Conservation (phyloP, 2,329 filamentous ascomycete species). For the Pyricularia sp. region DNA sequence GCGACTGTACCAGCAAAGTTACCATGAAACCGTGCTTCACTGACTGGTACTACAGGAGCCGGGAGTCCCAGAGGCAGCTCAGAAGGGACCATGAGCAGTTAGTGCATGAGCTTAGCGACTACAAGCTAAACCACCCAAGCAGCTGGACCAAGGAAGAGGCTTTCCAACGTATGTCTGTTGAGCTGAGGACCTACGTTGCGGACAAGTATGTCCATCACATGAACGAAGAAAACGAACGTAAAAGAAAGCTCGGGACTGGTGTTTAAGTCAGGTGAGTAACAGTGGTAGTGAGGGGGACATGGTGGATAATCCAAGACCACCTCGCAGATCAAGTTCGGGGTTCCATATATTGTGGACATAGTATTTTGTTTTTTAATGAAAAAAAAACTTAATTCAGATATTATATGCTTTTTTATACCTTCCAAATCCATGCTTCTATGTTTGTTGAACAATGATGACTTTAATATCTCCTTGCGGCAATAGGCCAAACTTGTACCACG, state of each 20-base stretch:
- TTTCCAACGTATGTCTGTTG: neutral
- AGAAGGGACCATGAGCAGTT: neutral
- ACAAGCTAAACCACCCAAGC: neutral
- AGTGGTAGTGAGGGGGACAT: neutral
- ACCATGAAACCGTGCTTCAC: neutral
- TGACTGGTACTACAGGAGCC: neutral
- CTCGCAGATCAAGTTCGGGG: neutral
- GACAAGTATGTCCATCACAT: neutral
- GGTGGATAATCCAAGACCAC: neutral
- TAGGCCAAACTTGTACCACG: neutral
- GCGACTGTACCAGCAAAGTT: conserved; percentile 11
- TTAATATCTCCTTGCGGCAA: neutral
- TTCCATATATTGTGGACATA: neutral
- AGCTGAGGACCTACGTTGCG: neutral
- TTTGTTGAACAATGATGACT: neutral
- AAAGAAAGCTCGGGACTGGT: neutral
- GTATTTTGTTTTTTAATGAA: neutral
- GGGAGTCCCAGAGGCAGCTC: neutral
- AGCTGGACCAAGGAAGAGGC: neutral
- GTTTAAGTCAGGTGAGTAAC: neutral
- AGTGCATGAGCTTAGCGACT: neutral
- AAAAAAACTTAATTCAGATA: no score
- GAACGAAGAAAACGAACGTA: neutral
- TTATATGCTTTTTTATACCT: neutral
- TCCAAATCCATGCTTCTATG: neutral